Base-by-base conservation (phyloP, 1,284 basidiomycete genomes). In the Tilletia caries region DNA sequence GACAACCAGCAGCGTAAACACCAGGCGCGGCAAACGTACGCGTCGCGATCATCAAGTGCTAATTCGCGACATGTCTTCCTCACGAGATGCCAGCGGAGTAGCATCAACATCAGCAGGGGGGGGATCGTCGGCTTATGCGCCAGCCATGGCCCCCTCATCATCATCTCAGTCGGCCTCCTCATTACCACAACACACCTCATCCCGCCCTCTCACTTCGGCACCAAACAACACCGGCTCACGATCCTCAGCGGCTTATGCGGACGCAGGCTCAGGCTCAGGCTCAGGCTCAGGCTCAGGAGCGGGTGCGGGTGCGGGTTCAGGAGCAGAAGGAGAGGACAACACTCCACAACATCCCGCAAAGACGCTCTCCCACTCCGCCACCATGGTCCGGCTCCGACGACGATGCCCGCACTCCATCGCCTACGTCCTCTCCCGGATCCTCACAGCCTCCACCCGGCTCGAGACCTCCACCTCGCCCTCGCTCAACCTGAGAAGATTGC, bases 361-460 rank as follows among this genome's bases (percentile, higher is more conserved):
- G 20, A 18, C 48, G 20, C 48, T 50, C 48, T 20, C 48, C 20
- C 48, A 50, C 20, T 50, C 48, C 8, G 48, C 48, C 3, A 62
- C 32, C 32, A 65, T 65, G 43, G 25, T 37, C 10, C 34, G 41
- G 20, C 34, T 65, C 25, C 72, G 68, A 1, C 68, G 67, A 44
- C 71, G 71, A 43, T 70, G 76, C 10, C 77, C 77, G 0, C 50
- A 54, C 1, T 70, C 74, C 60, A 66, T 78, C 15, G 71, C 72
- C 66, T 79, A 79, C 65, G 70, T 80, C 54, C 68, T 79, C 46
- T 71, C 78, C 5, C 71, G 78, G 23, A 78, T 79, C 32, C 71
- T 78, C 25, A 71, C 76, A 32, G 80, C 81, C 8, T 75, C 74
- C 0, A 70, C 73, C 20, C 79, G 81, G 25, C 75, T 83, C n/a